phyloP scores from a whole-genome alignment of 768 basidiomycete genomes.

The Rhodocollybia butyracea region DNA sequence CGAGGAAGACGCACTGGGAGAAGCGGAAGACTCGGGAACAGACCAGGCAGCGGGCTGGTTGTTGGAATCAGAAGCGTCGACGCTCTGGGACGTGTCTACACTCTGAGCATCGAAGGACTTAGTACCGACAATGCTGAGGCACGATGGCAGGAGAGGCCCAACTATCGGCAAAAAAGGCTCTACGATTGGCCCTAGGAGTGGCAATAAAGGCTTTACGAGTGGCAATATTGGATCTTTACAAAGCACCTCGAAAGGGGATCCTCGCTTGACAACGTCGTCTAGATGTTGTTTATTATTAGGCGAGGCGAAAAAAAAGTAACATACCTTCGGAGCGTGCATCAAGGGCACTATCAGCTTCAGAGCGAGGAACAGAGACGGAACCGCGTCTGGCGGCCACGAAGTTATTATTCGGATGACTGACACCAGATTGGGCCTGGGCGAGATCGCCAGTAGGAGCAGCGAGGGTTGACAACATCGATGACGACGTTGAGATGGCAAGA shows the following conservation, averaged over 20 bases:
- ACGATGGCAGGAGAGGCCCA: too few relatives aligned
- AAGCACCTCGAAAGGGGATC: too few relatives aligned
- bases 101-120: too few relatives aligned
- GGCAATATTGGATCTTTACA: too few relatives aligned
- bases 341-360: background rate
- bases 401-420: conserved; percentile 9
- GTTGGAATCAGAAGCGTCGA: background rate
- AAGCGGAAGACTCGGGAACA: background rate
- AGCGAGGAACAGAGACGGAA: conserved; percentile 3
- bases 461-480: conserved; percentile 26
- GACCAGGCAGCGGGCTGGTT: background rate
- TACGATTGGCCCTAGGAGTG: too few relatives aligned
- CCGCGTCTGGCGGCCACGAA: conserved; percentile 5
- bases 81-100: too few relatives aligned
- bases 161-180: too few relatives aligned
- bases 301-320: background rate
- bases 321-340: conserved; percentile 4
- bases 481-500: conserved; percentile 49
- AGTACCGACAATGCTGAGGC: too few relatives aligned
- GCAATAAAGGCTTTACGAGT: too few relatives aligned
- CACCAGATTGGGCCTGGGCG: conserved; percentile 14
- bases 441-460: conserved; percentile 39
- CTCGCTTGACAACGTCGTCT: background rate
- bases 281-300: background rate
- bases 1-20: background rate